These are phyloP conservation scores for Ascochyta clinopodiicola DNA, from an alignment of 2,329 filamentous ascomycete species.

Conservation along the genomic window DNA sequence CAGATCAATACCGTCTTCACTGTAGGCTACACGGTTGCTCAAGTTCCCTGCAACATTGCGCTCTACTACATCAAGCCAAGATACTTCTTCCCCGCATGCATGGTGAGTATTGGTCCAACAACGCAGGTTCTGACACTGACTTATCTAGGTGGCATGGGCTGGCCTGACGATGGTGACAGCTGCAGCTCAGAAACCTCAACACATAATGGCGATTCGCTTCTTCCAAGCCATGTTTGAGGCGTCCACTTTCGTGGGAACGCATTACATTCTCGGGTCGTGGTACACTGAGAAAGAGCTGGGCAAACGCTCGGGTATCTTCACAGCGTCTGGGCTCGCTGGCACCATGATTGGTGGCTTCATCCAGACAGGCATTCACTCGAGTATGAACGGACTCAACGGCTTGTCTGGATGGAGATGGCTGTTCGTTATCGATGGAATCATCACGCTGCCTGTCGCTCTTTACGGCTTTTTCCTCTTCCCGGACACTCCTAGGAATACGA, in stretches of 20 bases:
- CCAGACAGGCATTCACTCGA: constrained; percentile 59
- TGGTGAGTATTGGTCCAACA: constrained; percentile 50
- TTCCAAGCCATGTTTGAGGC: constrained; percentile 63
- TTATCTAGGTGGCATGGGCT: constrained; percentile 60
- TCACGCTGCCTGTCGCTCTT: constrained; percentile 63
- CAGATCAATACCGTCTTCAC: constrained; percentile 55
- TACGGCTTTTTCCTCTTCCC: constrained; percentile 60
- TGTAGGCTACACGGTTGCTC: constrained; percentile 59
- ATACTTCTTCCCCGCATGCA: constrained; percentile 69
- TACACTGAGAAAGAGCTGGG: constrained; percentile 67
- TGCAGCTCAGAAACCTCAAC: constrained; percentile 56
- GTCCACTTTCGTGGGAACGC: constrained; percentile 62
- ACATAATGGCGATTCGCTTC: constrained; percentile 66
- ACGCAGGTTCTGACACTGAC: constrained; percentile 5
- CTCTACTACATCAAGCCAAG: constrained; percentile 68
- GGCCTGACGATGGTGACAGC: constrained; percentile 68
- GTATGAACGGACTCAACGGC: constrained; percentile 56
- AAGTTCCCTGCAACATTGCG: constrained; percentile 55
- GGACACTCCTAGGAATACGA: constrained; percentile 53
- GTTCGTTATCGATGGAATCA: constrained; percentile 58
- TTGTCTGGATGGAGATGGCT: constrained; percentile 63
- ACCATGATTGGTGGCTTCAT: constrained; percentile 70
- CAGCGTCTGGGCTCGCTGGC: constrained; percentile 64
- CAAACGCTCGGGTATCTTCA: constrained; percentile 68
- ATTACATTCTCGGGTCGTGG: constrained; percentile 69